phyloP scores from a whole-genome alignment of 2,329 filamentous ascomycete genomes.

The Ophiosphaerella herpotricha region DNA sequence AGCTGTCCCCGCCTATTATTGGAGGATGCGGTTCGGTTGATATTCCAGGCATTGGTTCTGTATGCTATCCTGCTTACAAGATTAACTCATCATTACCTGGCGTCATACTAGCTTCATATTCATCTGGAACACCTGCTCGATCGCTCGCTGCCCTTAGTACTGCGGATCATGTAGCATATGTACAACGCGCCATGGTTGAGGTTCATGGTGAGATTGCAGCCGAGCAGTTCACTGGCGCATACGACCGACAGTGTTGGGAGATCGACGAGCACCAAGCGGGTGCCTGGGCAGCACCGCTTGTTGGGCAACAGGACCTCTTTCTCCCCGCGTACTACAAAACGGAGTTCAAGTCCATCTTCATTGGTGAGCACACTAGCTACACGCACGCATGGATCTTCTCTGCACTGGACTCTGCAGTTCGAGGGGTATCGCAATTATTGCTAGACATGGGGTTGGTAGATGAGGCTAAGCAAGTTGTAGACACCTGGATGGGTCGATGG shows the following conservation, averaged over 20 bases:
- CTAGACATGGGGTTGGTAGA: slow-evolving; percentile 69
- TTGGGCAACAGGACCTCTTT: slow-evolving; percentile 71
- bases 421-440: slow-evolving; percentile 67
- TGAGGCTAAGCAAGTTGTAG: slow-evolving; percentile 67
- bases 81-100: slow-evolving; percentile 68
- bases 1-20: slow-evolving; percentile 60
- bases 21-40: slow-evolving; percentile 67
- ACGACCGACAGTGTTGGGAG: slow-evolving; percentile 69
- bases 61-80: slow-evolving; percentile 71
- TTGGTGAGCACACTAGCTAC: slow-evolving; percentile 69
- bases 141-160: slow-evolving; percentile 58
- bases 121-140: slow-evolving; percentile 52
- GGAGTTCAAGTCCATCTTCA: slow-evolving; percentile 69
- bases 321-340: slow-evolving; percentile 75
- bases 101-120: slow-evolving; percentile 65
- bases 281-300: slow-evolving; percentile 64
- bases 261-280: slow-evolving; percentile 65
- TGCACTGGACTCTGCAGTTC: slow-evolving; percentile 69
- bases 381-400: slow-evolving; percentile 74
- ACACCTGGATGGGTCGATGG: slow-evolving; percentile 73
- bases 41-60: slow-evolving; percentile 63
- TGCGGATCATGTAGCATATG: slow-evolving; percentile 65
- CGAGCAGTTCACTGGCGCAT: slow-evolving; percentile 68
- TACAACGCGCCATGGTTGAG: slow-evolving; percentile 68
- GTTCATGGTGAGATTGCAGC: slow-evolving; percentile 66